These are phyloP conservation scores for Coemansia sp. DNA, from an alignment of 192 early-diverging fungal species.

Conservation along the genomic window DNA sequence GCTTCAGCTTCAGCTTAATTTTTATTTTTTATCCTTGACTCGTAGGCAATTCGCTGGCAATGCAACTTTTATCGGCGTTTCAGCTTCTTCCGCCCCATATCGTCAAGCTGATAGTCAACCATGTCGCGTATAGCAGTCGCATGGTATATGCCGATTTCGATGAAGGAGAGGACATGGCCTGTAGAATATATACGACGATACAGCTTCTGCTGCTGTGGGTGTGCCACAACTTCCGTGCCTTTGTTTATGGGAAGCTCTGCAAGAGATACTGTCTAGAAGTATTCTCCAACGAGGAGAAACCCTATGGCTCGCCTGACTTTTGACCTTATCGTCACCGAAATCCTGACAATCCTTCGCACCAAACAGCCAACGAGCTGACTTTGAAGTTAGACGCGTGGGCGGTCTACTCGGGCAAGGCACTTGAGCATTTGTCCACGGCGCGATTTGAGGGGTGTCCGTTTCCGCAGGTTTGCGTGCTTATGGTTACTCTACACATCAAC, in stretches of 20 bases:
- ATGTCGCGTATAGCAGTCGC: neutral
- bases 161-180: neutral
- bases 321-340: neutral
- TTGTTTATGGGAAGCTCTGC: neutral
- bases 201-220: neutral
- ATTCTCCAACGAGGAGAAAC: neutral
- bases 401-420: neutral
- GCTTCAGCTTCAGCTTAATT: too few relatives aligned
- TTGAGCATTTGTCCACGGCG: neutral
- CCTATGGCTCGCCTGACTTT: neutral
- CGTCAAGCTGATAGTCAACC: neutral
- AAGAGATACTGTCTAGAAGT: neutral
- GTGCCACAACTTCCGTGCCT: neutral
- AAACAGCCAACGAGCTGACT: too few relatives aligned
- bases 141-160: neutral
- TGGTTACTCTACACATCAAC: neutral
- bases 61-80: neutral
- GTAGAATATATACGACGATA: neutral
- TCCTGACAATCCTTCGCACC: too few relatives aligned
- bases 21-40: too few relatives aligned
- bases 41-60: too few relatives aligned
- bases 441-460: neutral
- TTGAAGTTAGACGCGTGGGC: too few relatives aligned
- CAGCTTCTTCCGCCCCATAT: neutral
- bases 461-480: neutral